Evolutionary conservation across 164 flowering plant species (phyloP).

Genomic region (Magnolia sinica): DNA sequence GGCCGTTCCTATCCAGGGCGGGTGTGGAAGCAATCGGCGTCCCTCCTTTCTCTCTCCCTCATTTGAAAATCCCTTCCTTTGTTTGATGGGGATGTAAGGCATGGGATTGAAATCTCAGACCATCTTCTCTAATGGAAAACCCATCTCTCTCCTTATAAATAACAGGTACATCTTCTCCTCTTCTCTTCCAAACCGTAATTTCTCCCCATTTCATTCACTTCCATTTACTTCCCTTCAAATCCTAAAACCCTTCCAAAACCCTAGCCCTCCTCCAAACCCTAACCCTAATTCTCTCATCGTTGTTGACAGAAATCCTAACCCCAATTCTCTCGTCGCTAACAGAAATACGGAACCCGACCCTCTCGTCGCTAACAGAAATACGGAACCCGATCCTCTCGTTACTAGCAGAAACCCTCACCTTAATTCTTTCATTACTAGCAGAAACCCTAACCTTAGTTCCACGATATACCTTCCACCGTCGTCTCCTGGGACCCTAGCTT

Average conservation of each 20-base stretch:
- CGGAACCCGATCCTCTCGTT: not conserved
- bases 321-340: not conserved
- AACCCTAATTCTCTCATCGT: conserved; percentile 2
- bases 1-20: too few relatives aligned
- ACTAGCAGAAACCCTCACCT: conserved; percentile 4
- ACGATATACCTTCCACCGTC: too few relatives aligned
- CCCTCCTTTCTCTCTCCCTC: not conserved
- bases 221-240: not conserved
- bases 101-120: not conserved
- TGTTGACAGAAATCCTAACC: conserved; percentile 2
- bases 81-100: not conserved
- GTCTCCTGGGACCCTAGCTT: not conserved
- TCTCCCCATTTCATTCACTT: not conserved
- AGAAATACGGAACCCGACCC: not conserved
- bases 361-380: too few relatives aligned
- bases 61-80: not conserved
- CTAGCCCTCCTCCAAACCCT: not conserved
- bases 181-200: not conserved
- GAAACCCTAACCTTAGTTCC: not conserved
- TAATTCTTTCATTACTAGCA: not conserved
- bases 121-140: not conserved
- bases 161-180: not conserved
- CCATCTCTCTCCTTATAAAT: not conserved
- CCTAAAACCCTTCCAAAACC: not conserved
- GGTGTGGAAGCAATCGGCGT: too few relatives aligned